phyloP scores from a whole-genome alignment of 148 eudicot species.

The Vaccinium myrtillus region DNA sequence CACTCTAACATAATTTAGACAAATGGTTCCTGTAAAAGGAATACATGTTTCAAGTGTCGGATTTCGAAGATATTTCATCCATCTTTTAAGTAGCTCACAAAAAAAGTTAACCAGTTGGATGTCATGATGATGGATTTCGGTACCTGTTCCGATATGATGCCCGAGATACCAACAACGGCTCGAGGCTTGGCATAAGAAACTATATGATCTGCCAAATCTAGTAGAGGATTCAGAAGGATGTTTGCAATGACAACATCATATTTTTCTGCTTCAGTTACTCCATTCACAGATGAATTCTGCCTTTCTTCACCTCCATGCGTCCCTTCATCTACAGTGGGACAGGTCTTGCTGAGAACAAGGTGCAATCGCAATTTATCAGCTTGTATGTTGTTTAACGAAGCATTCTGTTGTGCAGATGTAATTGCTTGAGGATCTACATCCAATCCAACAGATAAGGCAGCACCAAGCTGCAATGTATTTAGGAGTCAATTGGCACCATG shows the following conservation, averaged over 20 bases:
- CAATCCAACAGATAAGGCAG: slow-evolving; percentile 71
- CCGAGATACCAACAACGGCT: slow-evolving; percentile 75
- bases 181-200: slow-evolving; percentile 82
- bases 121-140: background rate
- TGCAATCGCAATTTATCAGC: slow-evolving; percentile 56
- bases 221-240: slow-evolving; percentile 74
- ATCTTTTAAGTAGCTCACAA: background rate
- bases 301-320: slow-evolving; percentile 14
- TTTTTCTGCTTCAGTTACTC: slow-evolving; percentile 33
- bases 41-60: no score
- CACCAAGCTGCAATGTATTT: slow-evolving; percentile 66
- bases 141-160: slow-evolving; percentile 88
- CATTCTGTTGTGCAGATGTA: slow-evolving; percentile 74
- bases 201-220: slow-evolving; percentile 80
- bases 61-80: no score
- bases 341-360: slow-evolving; percentile 43
- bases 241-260: slow-evolving; percentile 84
- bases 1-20: background rate
- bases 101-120: background rate
- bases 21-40: background rate
- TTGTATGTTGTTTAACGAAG: slow-evolving; percentile 67
- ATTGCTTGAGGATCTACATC: slow-evolving; percentile 90
- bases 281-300: slow-evolving; percentile 18
- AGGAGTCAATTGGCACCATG: background rate
- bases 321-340: slow-evolving; percentile 28